Percentiles rank a stretch among this genome's conserved stretches.
These are phyloP conservation scores for Flaveria sonorensis DNA, from an alignment of 129 eudicot species.

Conservation along the genomic window DNA sequence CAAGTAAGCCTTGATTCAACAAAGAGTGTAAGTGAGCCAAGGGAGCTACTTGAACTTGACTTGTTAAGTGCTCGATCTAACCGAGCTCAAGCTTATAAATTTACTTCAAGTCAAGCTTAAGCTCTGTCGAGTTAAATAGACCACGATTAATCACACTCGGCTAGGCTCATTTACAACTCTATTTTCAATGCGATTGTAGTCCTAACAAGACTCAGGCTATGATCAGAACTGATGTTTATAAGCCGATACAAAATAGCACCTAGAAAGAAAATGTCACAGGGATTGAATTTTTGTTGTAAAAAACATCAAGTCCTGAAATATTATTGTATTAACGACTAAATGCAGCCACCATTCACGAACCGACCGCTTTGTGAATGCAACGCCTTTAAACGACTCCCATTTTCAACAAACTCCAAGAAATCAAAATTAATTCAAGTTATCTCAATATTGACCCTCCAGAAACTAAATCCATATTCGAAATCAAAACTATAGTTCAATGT, in stretches of 20 bases:
- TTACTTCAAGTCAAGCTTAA: background rate
- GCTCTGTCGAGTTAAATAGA: too few species aligned
- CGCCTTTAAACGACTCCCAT: conserved; percentile 11
- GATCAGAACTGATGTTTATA: background rate
- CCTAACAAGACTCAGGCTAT: background rate
- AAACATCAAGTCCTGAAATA: background rate
- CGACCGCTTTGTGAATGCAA: background rate
- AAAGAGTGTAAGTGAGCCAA: background rate
- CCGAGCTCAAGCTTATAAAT: background rate
- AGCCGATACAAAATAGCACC: background rate
- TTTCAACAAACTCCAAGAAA: conserved; percentile 12
- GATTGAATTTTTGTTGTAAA: background rate
- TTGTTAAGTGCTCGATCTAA: background rate
- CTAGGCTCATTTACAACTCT: background rate
- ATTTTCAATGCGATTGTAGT: background rate
- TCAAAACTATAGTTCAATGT: conserved; percentile 33
- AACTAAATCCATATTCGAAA: conserved; percentile 24
- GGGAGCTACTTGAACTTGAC: background rate
- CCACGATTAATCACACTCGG: background rate
- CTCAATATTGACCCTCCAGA: conserved; percentile 19
- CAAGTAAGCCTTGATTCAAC: too few species aligned
- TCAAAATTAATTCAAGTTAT: conserved; percentile 22
- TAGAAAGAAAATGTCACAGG: background rate
- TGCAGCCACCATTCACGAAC: conserved; percentile 14
- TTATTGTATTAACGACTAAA: conserved; percentile 28